Evolutionary conservation across 192 early-diverging fungal genomes (phyloP).

Genomic region (Podila verticillata): DNA sequence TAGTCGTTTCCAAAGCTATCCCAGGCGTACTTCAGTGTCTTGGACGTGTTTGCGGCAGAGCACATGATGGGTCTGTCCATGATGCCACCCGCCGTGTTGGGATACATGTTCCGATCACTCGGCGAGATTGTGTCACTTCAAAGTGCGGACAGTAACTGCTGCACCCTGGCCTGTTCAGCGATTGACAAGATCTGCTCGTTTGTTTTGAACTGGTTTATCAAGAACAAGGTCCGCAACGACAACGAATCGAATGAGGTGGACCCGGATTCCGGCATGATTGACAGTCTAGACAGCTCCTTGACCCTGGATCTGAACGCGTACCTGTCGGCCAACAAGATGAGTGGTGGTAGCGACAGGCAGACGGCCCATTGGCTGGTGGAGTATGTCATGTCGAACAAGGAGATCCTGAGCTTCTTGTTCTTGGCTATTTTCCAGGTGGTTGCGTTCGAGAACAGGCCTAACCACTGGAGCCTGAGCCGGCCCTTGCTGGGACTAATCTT

Average conservation of each 20-base stretch:
- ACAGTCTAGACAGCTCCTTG: neutral
- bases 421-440: conserved; percentile 75
- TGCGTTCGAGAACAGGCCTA: conserved; percentile 81
- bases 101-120: conserved; percentile 75
- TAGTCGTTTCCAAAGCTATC: conserved; percentile 70
- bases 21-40: conserved; percentile 65
- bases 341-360: neutral
- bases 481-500: conserved; percentile 84
- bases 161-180: conserved; percentile 72
- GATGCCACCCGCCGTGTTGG: conserved; percentile 64
- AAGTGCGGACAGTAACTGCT: conserved; percentile 26
- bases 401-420: conserved; percentile 72
- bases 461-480: conserved; percentile 85
- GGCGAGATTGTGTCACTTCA: conserved; percentile 70
- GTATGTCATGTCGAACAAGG: conserved; percentile 65
- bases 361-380: conserved; percentile 61
- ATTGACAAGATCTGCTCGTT: conserved; percentile 79
- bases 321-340: neutral
- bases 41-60: conserved; percentile 76
- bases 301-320: too few relatives aligned
- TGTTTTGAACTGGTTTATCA: conserved; percentile 60
- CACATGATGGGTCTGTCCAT: conserved; percentile 70
- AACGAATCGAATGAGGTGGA: neutral
- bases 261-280: conserved; percentile 24
- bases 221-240: conserved; percentile 29